Evolutionary conservation across 768 basidiomycete species (phyloP).

Genomic region (Pleurotus pulmonarius): DNA sequence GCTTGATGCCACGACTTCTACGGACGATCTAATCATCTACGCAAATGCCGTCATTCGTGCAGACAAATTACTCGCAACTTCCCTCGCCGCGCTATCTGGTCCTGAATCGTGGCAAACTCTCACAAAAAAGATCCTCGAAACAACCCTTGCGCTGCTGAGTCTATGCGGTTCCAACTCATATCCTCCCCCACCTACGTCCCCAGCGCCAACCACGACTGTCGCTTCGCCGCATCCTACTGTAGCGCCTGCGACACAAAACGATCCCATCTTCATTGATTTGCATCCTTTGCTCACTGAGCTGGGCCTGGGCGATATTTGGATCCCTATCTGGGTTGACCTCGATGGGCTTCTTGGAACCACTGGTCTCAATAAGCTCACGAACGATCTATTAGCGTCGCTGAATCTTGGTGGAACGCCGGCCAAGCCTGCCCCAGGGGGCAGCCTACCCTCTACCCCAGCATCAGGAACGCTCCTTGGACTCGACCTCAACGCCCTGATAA

Average conservation of each 20-base stretch:
- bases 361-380: background rate
- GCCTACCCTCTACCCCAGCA: background rate
- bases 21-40: background rate
- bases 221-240: background rate
- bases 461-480: constrained; percentile 1
- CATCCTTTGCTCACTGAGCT: background rate
- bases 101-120: background rate
- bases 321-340: background rate
- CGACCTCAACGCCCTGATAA: background rate
- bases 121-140: background rate
- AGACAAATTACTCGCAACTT: background rate
- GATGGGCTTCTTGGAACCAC: constrained; percentile 1
- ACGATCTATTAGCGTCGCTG: background rate
- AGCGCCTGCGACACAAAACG: background rate
- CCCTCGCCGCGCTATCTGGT: background rate
- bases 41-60: background rate
- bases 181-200: background rate
- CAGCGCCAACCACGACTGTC: background rate
- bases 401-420: background rate
- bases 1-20: background rate
- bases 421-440: background rate
- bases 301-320: background rate
- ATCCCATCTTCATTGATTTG: background rate
- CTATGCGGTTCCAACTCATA: background rate
- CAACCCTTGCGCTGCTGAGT: background rate